Conservation (phyloP, 805 yeast species). For the Nematodospora valgi region DNA sequence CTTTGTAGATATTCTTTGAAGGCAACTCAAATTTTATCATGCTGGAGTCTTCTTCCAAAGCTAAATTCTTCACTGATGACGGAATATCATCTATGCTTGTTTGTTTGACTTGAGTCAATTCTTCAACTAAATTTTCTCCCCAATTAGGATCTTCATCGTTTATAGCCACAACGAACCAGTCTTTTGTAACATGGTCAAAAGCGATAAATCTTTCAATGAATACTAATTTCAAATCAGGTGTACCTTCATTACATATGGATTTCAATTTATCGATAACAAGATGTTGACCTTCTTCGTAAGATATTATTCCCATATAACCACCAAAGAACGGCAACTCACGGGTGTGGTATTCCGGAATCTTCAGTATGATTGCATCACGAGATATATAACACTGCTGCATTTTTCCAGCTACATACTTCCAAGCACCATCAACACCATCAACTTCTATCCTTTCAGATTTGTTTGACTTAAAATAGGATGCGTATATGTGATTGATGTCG, state of each 20-base stretch:
- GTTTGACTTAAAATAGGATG: conserved; percentile 18
- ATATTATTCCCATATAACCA: conserved; percentile 83
- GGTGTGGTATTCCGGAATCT: conserved; percentile 13
- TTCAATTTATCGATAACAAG: conserved; percentile 29
- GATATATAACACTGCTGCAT: conserved; percentile 40
- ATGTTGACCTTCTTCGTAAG: conserved; percentile 82
- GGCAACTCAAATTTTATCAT: conserved; percentile 46
- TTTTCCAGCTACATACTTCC: conserved; percentile 49
- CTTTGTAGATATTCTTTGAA: conserved; percentile 47
- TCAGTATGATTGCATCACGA: conserved; percentile 21
- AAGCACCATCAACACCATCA: conserved; percentile 26
- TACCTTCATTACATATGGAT: conserved; percentile 29
- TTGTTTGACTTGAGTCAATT: conserved; percentile 6
- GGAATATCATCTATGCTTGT: conserved; percentile 22
- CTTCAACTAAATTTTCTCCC: conserved; percentile 21
- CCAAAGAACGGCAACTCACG: conserved; percentile 74
- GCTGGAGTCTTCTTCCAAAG: conserved; percentile 17
- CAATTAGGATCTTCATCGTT: conserved; percentile 32
- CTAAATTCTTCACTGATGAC: conserved; percentile 17
- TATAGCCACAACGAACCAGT: conserved; percentile 53
- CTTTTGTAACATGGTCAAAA: conserved; percentile 44
- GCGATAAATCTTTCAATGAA: conserved; percentile 64
- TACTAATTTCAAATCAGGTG: conserved; percentile 75
- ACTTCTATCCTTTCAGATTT: conserved; percentile 10
- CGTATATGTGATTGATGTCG: conserved; percentile 15